phyloP scores from a whole-genome alignment of 2,329 filamentous ascomycete species.

The Fusarium longipes region DNA sequence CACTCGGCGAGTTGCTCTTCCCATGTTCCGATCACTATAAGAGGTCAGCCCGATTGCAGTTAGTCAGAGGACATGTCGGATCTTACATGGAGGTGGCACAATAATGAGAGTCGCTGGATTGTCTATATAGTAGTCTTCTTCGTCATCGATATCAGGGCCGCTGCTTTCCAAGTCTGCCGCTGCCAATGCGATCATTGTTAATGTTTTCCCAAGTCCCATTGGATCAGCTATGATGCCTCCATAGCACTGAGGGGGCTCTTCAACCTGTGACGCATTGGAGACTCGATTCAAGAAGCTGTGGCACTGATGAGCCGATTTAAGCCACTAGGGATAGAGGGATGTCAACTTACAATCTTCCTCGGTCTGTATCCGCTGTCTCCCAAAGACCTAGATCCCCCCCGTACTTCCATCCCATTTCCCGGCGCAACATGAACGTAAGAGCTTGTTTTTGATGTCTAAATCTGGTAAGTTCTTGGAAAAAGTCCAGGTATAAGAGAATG shows the following conservation, averaged over 20 bases:
- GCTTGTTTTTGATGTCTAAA: slow-evolving; percentile 58
- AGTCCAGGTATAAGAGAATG: accelerated
- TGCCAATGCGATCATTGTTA: slow-evolving; percentile 57
- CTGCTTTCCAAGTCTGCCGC: slow-evolving; percentile 40
- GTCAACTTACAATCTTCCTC: slow-evolving; percentile 36
- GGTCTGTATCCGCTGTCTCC: slow-evolving; percentile 41
- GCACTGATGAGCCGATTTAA: background rate
- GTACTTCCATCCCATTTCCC: slow-evolving; percentile 54
- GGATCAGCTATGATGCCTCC: slow-evolving; percentile 60
- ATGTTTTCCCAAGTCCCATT: slow-evolving; percentile 61
- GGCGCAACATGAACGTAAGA: slow-evolving; percentile 55
- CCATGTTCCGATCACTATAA: slow-evolving; percentile 54
- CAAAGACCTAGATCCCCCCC: slow-evolving; percentile 49
- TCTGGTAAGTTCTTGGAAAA: background rate
- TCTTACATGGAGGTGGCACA: slow-evolving; percentile 53
- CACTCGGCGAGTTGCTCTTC: slow-evolving; percentile 50
- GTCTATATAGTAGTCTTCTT: background rate
- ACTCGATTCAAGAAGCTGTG: slow-evolving; percentile 52
- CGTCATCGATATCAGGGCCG: accelerated
- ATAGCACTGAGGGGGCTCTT: slow-evolving; percentile 51
- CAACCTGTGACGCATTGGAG: slow-evolving; percentile 41
- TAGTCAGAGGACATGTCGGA: too few relatives aligned
- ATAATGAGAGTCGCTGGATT: slow-evolving; percentile 49
- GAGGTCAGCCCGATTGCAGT: background rate
- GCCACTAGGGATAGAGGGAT: background rate